Base-by-base conservation (phyloP, 2,329 filamentous ascomycete genomes). In the Exophiala xenobiotica region DNA sequence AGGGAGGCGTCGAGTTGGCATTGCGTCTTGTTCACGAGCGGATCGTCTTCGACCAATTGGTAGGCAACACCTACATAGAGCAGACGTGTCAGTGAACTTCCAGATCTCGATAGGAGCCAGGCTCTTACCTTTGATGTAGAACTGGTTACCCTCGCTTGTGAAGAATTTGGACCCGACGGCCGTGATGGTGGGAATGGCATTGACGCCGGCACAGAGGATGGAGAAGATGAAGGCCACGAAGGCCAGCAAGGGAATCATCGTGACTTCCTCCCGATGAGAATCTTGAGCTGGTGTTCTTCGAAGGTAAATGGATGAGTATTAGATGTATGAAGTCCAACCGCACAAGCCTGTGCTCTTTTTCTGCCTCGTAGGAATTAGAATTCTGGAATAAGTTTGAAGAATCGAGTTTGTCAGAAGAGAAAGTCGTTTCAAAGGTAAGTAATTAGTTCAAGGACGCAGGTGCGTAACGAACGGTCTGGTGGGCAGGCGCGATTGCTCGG, bases 91-190 rank as follows among this genome's bases (percentile, higher is more conserved):
- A 52, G 18, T 16, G 46, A 22, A 46, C 42, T 35, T 16, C 8
- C 11, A 20, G 23, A 6, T 35, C n/a, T 26, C 37, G 6, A 20
- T 26, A 12, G 11, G 31, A 46, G 31, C 19, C 43, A 22, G 12
- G 19, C 4, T 38, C 67, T 44, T 69, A 87, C 88, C 88, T 74
- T 91, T 93, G 69, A 93, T 79, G 69, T 83, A 93, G 76, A 88
- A 95, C 66, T 95, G 89, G 24, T 83, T 78, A 58, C 89, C 89
- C 67, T 91, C 82, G 63, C 81, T 82, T 61, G 83, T 84, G 74
- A 95, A 95, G 75, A 95, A 90, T 72, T 95, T 95, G 73, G 85
- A 84, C 44, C 89, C 89, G 47, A 85, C 80, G 35, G 72, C 71
- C n/a, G 74, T 74, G 56, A 85, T 79, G 48, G 78, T 78, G 27